Evolutionary conservation across 2,329 filamentous ascomycete species (phyloP), one percentile per base, ranked within the genome.

Genomic region (Calcarisporium arbuscula): DNA sequence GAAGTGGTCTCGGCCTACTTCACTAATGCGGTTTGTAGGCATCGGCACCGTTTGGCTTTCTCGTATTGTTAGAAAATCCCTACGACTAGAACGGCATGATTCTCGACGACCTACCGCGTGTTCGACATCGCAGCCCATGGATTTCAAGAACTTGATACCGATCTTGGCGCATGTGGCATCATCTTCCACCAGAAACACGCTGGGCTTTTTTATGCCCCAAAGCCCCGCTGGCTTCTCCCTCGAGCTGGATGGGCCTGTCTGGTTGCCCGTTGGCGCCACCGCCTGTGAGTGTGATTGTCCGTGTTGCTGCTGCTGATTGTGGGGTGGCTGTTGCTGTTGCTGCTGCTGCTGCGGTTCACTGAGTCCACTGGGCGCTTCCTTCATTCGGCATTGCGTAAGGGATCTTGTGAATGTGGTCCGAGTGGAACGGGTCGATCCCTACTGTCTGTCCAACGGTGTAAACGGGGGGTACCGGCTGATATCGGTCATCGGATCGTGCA

Each of bases 351-450:
- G 48, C 15, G 54, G 50, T 12, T 65, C 60, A n/a, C 64, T 53
- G 40, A 62, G 58, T 35, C 70, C 60, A 14, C 45, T 47, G 48
- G 20, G 43, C 46, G 29, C 56, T 65, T 3, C 68, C 63, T 32
- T 70, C 68, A 38, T 83, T 86, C 4, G 84, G 70, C 12, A 66
- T 60, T 76, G 86, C 61, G 54, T 95, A 96, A 1, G 89, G 87
- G 36, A 95, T 94, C 55, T 94, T 95, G 63, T 90, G 80, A 53
- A 95, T 87, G 53, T 95, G 88, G 49, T 95, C 89, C 48, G 85
- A 83, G 54, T 90, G 89, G 72, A 94, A 92, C 2, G 90, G 89
- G 53, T 95, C 89, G 46, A 95, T 95, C 34, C 89, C 89, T 45
- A 94, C 85, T 1, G 82, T 92, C 45, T 88, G 80, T 14, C 89